These are phyloP conservation scores for Rhodofomes roseus DNA, from an alignment of 1,284 basidiomycete species.

Conservation along the genomic window DNA sequence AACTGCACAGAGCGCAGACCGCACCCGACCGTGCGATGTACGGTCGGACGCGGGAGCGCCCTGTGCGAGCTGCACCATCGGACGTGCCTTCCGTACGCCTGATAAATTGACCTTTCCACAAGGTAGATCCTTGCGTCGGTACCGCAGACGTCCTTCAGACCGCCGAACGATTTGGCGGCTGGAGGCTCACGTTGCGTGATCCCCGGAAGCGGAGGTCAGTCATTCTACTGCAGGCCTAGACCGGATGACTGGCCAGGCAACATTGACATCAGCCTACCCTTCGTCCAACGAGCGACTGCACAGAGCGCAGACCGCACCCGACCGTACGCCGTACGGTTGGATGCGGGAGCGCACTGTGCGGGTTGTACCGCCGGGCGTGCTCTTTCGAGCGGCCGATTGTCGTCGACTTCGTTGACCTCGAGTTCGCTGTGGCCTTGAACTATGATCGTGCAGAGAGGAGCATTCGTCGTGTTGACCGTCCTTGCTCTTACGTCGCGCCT, in stretches of 20 bases:
- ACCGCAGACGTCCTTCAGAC: no score
- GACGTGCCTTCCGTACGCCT: background rate
- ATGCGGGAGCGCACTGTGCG: background rate
- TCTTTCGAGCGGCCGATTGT: background rate
- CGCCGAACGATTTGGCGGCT: no score
- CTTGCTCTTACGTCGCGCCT: background rate
- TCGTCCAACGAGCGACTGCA: background rate
- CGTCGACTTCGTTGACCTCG: background rate
- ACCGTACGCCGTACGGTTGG: background rate
- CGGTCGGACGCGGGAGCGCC: background rate
- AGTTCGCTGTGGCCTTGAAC: background rate
- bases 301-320: slow-evolving; percentile 1
- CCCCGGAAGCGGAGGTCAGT: no score
- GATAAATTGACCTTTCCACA: no score
- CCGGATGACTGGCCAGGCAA: no score
- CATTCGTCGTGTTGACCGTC: background rate
- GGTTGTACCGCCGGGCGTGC: background rate
- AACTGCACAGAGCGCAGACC: background rate
- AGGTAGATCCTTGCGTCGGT: no score
- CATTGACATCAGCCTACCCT: no score
- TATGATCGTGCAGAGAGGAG: background rate
- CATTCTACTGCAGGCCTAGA: no score
- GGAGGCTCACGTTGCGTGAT: no score
- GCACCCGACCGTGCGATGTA: background rate
- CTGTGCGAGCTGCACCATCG: background rate